Base-by-base conservation (phyloP, 164 flowering plant genomes). In the Vitis rotundifolia region DNA sequence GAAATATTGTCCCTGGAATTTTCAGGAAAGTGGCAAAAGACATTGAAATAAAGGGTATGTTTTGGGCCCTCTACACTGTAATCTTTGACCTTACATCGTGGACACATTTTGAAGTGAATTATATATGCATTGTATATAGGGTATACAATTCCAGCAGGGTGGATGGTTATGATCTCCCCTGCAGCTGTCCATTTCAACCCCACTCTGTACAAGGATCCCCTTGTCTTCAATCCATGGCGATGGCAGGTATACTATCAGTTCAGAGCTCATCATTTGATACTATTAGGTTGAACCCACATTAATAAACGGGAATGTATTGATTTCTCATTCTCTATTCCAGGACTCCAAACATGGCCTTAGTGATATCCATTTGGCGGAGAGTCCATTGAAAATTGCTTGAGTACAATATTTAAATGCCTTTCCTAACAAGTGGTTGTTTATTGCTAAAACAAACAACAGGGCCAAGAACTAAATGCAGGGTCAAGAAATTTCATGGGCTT, bases 181-280 rank as follows among this genome's bases (percentile, higher is more conserved):
- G 96, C 98, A 73, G 96, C 96, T 66, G 93, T 90, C 31, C 98
- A 94, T 78, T 80, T 94, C 74, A 86, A 94, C 73, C 97, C 97
- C 58, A 71, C 74, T 68, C 85, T 66, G 59, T 94, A 89, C 66
- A 78, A 80, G 67, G 84, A 94, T 72, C 97, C 98, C 26, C 84
- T 88, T 31, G 68, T 76, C 62, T 94, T 94, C 79, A 91, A 94
- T 78, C 98, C 98, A 67, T 63, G 79, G 86, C 82, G 98, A 85
- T 94, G 98, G 98, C 76, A 90, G 89, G 98, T 22, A 22, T 22
- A 22, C 26, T 22, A 22, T 1, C 26, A 22, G 26, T 22, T 22
- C 26, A 22, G 26, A 22, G 26, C 26, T 1, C 26, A 22, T 22
- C 26, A 22, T 22, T 22, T 22, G 26, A 22, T 22, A 22, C 26